Conservation (phyloP, 345 rosid species). For the Lumnitzera racemosa region DNA sequence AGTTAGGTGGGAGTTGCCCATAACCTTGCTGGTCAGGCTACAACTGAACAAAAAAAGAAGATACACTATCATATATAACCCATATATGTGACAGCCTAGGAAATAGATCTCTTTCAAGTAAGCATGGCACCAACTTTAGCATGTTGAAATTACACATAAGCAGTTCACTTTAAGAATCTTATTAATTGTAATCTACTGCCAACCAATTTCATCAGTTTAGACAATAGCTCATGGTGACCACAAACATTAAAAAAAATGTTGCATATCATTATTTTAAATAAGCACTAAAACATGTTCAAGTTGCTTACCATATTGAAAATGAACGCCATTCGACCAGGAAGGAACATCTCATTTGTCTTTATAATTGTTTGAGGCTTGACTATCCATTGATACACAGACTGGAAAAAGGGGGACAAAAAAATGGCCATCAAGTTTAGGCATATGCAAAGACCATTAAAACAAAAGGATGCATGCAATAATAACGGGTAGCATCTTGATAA, state of each 20-base stretch:
- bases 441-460: not conserved
- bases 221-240: not conserved
- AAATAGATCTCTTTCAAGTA: no score
- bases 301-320: slow-evolving; percentile 66
- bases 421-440: slow-evolving; percentile 5
- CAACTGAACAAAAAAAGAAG: no score
- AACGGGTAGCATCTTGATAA: not conserved
- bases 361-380: slow-evolving; percentile 78
- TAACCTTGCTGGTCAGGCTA: not conserved
- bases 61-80: no score
- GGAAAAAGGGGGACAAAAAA: slow-evolving; percentile 13
- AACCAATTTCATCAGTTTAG: no score
- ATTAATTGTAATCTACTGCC: no score
- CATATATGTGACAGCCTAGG: no score
- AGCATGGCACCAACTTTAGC: no score
- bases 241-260: not conserved
- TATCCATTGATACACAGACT: slow-evolving; percentile 89
- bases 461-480: not conserved
- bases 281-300: not conserved
- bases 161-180: no score
- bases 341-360: slow-evolving; percentile 96
- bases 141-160: no score
- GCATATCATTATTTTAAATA: not conserved
- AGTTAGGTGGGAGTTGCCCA: not conserved
- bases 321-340: slow-evolving; percentile 90